Conservation (phyloP, 208 protist genomes). For the Trypanosoma scelopori region DNA sequence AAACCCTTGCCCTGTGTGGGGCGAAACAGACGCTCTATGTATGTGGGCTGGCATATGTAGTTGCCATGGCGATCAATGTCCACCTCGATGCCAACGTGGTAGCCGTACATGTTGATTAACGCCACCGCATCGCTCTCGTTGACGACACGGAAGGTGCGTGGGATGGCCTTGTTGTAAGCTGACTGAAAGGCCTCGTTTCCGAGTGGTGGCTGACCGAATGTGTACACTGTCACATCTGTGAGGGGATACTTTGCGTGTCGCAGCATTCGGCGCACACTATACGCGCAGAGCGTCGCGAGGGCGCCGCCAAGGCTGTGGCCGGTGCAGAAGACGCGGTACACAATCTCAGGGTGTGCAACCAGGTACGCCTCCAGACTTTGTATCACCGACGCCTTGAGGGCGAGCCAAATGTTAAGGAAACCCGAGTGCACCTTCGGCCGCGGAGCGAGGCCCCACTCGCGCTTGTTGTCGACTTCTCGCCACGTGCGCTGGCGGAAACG, state of each 20-base stretch:
- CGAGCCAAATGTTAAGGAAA: slow-evolving; percentile 80
- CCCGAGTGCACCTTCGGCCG: slow-evolving; percentile 72
- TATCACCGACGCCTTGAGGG: slow-evolving; percentile 63
- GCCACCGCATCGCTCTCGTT: slow-evolving; percentile 87
- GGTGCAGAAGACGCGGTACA: slow-evolving; percentile 59
- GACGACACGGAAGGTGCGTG: slow-evolving; percentile 80
- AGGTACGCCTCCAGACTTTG: slow-evolving; percentile 49
- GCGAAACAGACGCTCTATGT: slow-evolving; percentile 71
- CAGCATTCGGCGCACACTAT: slow-evolving; percentile 64
- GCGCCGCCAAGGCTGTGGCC: slow-evolving; percentile 84
- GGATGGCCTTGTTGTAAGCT: slow-evolving; percentile 70
- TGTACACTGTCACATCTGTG: slow-evolving; percentile 72
- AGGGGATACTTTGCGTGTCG: slow-evolving; percentile 51
- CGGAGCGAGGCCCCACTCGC: slow-evolving; percentile 22
- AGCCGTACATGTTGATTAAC: slow-evolving; percentile 47
- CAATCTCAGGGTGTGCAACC: slow-evolving; percentile 9
- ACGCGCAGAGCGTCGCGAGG: slow-evolving; percentile 76
- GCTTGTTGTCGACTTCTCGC: slow-evolving; percentile 58
- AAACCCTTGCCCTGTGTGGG: slow-evolving; percentile 51
- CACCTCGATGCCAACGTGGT: slow-evolving; percentile 80
- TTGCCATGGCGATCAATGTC: slow-evolving; percentile 77
- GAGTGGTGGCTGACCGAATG: slow-evolving; percentile 79
- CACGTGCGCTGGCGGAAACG: slow-evolving; percentile 57
- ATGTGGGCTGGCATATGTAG: slow-evolving; percentile 79
- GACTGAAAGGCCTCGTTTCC: slow-evolving; percentile 70